phyloP scores from a whole-genome alignment of 371 early-diverging fungal genomes.

The Mucor saturninus region DNA sequence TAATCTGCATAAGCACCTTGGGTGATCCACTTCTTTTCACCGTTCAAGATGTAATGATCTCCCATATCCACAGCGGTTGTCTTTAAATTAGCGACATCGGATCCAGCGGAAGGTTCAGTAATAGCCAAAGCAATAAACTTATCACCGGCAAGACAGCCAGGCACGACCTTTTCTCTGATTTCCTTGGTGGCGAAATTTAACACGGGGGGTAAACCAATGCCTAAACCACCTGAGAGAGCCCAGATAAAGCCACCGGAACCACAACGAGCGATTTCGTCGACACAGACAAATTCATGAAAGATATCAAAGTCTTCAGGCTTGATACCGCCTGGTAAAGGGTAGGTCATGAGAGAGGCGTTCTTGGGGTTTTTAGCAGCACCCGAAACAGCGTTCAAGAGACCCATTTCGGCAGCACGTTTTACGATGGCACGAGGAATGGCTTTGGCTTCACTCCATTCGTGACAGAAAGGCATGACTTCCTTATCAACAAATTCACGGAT shows the following conservation, averaged over 20 bases:
- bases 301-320: conserved; percentile 67
- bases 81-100: conserved; percentile 81
- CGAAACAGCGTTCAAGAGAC: conserved; percentile 69
- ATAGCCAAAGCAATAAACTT: conserved; percentile 82
- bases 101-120: conserved; percentile 74
- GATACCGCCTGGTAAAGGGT: conserved; percentile 53
- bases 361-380: conserved; percentile 55
- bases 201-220: conserved; percentile 81
- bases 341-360: conserved; percentile 24
- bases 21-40: conserved; percentile 90
- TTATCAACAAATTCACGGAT: conserved; percentile 81
- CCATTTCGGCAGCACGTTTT: conserved; percentile 73
- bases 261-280: conserved; percentile 84
- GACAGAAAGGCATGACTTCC: conserved; percentile 81
- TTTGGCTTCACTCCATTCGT: conserved; percentile 90
- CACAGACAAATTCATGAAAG: conserved; percentile 79
- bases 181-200: conserved; percentile 74
- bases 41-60: conserved; percentile 80
- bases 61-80: conserved; percentile 75
- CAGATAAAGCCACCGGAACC: conserved; percentile 88
- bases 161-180: conserved; percentile 71
- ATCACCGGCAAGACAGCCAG: conserved; percentile 72
- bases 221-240: conserved; percentile 79
- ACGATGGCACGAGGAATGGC: conserved; percentile 70
- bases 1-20: conserved; percentile 86